Conservation (phyloP, 345 rosid genomes). For the Kernera saxatilis region DNA sequence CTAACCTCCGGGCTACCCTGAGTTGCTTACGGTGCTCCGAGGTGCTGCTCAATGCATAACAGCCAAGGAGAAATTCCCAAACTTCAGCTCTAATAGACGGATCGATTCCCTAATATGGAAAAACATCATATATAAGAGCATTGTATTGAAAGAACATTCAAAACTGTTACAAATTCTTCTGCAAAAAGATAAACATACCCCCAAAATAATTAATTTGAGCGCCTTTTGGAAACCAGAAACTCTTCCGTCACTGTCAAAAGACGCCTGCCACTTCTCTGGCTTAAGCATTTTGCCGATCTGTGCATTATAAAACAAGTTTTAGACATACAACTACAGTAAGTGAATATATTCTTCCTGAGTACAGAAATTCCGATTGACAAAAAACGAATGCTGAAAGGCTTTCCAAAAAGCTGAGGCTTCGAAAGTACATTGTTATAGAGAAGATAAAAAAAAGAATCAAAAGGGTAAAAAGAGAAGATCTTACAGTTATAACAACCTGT, state of each 20-base stretch:
- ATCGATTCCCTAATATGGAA: slow-evolving; percentile 67
- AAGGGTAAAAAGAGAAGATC: slow-evolving; percentile 22
- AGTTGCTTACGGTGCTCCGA: slow-evolving; percentile 68
- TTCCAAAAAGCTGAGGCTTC: not conserved
- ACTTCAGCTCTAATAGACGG: slow-evolving; percentile 88
- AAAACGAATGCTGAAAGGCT: not conserved
- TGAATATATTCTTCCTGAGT: too few species aligned
- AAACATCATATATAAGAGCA: slow-evolving; percentile 21
- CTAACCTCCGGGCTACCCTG: slow-evolving; percentile 71
- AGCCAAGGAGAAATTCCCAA: slow-evolving; percentile 95
- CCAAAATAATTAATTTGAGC: slow-evolving; percentile 64
- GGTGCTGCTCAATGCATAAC: slow-evolving; percentile 71
- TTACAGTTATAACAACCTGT: slow-evolving; percentile 68
- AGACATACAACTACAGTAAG: not conserved
- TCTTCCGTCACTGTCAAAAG: slow-evolving; percentile 77
- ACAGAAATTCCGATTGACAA: too few species aligned
- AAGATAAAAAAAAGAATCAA: not conserved
- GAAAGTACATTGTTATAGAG: not conserved
- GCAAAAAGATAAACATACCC: slow-evolving; percentile 47
- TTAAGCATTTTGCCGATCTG: slow-evolving; percentile 83
- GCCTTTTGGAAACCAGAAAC: slow-evolving; percentile 70
- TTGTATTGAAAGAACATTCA: not conserved
- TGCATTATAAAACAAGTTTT: slow-evolving; percentile 11
- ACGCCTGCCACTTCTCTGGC: slow-evolving; percentile 80
- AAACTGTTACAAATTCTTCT: not conserved